Evolutionary conservation across 78 protist genomes (phyloP), one percentile per base, ranked within the genome.

Genomic region (Guillardia theta): DNA sequence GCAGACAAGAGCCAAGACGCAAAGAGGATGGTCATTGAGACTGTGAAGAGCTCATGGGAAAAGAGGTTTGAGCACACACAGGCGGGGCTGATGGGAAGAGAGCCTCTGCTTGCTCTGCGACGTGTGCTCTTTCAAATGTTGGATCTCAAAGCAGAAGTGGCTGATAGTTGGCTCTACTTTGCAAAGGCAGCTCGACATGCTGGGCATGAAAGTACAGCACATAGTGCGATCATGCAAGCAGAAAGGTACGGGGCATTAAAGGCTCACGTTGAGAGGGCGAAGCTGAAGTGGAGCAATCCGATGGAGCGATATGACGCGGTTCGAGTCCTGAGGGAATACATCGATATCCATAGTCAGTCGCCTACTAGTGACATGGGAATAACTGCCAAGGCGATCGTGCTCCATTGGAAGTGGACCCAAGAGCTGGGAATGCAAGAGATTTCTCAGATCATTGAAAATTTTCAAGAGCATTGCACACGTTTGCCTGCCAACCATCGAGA

Each of bases 201-300:
- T 12, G 90, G 44, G 0, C 90, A 78, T 18, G 39, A 24, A 0
- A 36, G 90, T 50, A 78, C 90, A 3, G 90, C 90, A 24, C 45
- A 78, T n/a, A 78, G 90, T 30, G 90, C 90, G 12, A 78, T 78
- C 48, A 37, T 78, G 90, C 90, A 78, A 8, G 90, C 90, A 1
- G 90, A 78, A 8, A 78, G 90, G 33, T 78, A 44, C 9, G 90
- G 90, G 45, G 90, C 90, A 1, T 19, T n/a, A 22, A 15, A 18
- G n/a, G 90, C 90, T 4, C 48, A 43, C 48, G 6, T 78, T 27
- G 90, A 78, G 48, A 45, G 90, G 8, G 90, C 90, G 4, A 78
- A 78, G 48, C 48, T 78, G 18, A 19, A 78, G 90, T 36, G 18
- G 48, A 8, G 41, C 37, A 22, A 39, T 33, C 48, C 88, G 3